phyloP scores from a whole-genome alignment of 179 eudicot genomes.

The Actinidia arguta region DNA sequence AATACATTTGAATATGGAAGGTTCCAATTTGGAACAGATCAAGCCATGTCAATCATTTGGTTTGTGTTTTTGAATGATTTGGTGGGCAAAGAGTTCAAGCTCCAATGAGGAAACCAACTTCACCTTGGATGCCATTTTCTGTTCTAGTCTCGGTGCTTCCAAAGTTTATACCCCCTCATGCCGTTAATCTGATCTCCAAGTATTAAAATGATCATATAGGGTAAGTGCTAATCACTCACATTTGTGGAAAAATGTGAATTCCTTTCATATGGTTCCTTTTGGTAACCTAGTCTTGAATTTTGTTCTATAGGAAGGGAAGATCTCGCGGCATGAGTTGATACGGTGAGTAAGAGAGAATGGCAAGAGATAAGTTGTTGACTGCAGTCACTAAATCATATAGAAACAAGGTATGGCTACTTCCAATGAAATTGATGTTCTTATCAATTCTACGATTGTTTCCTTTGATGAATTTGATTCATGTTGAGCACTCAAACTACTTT shows the following conservation, averaged over 20 bases:
- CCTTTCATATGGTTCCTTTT: not conserved
- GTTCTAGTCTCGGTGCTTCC: slow-evolving; percentile 48
- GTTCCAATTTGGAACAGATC: not conserved
- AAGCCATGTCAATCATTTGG: not conserved
- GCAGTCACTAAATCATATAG: slow-evolving; percentile 52
- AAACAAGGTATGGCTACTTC: slow-evolving; percentile 38
- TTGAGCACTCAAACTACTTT: not conserved
- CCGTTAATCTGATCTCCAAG: slow-evolving; percentile 39
- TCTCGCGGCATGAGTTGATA: slow-evolving; percentile 61
- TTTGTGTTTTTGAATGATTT: slow-evolving; percentile 9
- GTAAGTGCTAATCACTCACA: slow-evolving; percentile 32
- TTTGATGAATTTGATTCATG: not conserved
- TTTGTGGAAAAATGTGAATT: not conserved
- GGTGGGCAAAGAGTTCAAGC: slow-evolving; percentile 23
- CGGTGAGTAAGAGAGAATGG: slow-evolving; percentile 46
- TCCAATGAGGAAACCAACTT: slow-evolving; percentile 43
- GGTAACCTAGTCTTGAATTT: not conserved
- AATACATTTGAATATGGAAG: not conserved
- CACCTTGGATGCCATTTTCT: slow-evolving; percentile 74
- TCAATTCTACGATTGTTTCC: not conserved
- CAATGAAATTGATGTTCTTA: not conserved
- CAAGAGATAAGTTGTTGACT: slow-evolving; percentile 63
- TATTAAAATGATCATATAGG: slow-evolving; percentile 38
- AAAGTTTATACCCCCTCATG: slow-evolving; percentile 41
- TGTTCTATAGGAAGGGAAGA: slow-evolving; percentile 54